phyloP scores from a whole-genome alignment of 192 early-diverging fungal species.

The Backusella westeae region DNA sequence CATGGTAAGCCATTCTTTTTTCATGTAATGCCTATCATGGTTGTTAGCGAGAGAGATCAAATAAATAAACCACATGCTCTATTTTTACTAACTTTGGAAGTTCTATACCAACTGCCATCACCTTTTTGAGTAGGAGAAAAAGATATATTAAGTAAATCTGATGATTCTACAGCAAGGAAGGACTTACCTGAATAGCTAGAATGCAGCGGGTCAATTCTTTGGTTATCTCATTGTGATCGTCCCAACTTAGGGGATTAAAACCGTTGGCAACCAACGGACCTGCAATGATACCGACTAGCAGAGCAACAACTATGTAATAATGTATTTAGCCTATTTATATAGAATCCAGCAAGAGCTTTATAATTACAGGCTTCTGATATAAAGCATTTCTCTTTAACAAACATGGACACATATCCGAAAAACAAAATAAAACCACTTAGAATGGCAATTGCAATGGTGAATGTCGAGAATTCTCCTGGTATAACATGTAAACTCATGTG shows the following conservation, averaged over 20 bases:
- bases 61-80: neutral
- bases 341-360: neutral
- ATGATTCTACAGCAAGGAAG: neutral
- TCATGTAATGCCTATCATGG: conserved; percentile 32
- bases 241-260: conserved; percentile 64
- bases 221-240: conserved; percentile 50
- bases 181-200: conserved; percentile 72
- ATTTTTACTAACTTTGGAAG: conserved; percentile 62
- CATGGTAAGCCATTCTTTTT: conserved; percentile 63
- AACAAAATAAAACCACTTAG: conserved; percentile 70
- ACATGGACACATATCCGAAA: conserved; percentile 67
- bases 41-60: neutral
- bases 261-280: conserved; percentile 72
- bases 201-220: conserved; percentile 77
- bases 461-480: conserved; percentile 37
- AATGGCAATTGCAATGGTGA: conserved; percentile 51
- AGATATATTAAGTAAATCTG: neutral
- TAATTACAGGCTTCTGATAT: conserved; percentile 71
- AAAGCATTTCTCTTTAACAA: conserved; percentile 69
- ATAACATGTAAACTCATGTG: conserved; percentile 20
- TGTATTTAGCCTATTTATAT: neutral
- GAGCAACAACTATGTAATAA: conserved; percentile 64
- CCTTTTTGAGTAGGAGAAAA: conserved; percentile 35
- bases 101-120: conserved; percentile 82
- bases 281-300: conserved; percentile 80